A percentile compares a stretch with the other conserved stretches of the same genome.
These are phyloP conservation scores for Populus deltoides DNA, from an alignment of 345 rosid genomes.

Conservation along the genomic window DNA sequence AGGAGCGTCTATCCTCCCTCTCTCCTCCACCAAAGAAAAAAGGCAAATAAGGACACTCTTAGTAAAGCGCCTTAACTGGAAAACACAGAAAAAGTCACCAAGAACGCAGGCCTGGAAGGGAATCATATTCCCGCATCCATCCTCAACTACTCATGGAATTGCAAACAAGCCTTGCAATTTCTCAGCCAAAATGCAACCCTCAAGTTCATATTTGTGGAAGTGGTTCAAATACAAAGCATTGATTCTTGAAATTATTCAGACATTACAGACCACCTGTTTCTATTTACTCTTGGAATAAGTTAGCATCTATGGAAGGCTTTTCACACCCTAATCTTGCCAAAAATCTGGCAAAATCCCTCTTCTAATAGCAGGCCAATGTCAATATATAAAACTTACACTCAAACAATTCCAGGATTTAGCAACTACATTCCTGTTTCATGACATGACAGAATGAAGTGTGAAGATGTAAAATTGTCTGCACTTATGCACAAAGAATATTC, in stretches of 20 bases:
- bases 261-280: no score
- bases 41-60: background rate
- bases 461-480: background rate
- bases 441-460: background rate
- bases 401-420: background rate
- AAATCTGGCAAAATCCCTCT: background rate
- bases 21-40: background rate
- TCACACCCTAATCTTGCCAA: background rate
- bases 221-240: background rate
- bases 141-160: background rate
- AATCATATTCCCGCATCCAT: background rate
- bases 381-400: background rate
- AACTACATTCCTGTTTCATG: background rate
- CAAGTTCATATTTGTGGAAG: background rate
- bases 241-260: background rate
- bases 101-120: background rate
- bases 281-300: background rate
- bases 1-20: background rate
- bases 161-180: background rate
- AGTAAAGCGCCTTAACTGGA: background rate
- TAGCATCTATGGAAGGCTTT: background rate
- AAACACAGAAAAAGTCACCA: background rate
- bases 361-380: background rate
- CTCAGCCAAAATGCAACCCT: background rate
- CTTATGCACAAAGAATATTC: background rate